A percentile compares a stretch with the other conserved stretches of the same genome.
Conservation (phyloP, 805 yeast species). For the Metschnikowia picachoensis region DNA sequence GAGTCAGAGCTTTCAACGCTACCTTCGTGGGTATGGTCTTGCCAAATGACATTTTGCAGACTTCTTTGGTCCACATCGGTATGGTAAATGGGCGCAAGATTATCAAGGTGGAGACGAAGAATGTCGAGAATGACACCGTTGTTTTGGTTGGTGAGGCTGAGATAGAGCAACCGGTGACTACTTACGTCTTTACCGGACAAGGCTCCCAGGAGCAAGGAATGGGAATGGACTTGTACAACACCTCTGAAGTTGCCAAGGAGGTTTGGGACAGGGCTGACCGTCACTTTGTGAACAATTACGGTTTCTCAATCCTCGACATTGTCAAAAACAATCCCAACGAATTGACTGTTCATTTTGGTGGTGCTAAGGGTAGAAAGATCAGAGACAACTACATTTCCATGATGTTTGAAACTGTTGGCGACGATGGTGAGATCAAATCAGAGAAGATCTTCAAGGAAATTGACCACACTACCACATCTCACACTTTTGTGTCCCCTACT, state of each 20-base stretch:
- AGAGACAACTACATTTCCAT: slow-evolving; percentile 92
- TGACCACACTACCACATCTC: slow-evolving; percentile 73
- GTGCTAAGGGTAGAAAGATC: slow-evolving; percentile 92
- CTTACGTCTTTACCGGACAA: slow-evolving; percentile 98
- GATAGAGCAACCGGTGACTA: slow-evolving; percentile 95
- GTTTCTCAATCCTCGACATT: slow-evolving; percentile 94
- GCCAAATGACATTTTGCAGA: slow-evolving; percentile 86
- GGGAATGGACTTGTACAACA: slow-evolving; percentile 98
- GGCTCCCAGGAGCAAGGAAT: slow-evolving; percentile 99
- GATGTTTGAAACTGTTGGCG: slow-evolving; percentile 95
- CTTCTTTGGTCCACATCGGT: slow-evolving; percentile 91
- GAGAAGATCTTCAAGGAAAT: slow-evolving; percentile 96
- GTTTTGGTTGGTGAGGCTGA: slow-evolving; percentile 96
- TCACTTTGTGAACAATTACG: slow-evolving; percentile 90
- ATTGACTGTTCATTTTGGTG: slow-evolving; percentile 94
- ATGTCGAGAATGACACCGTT: slow-evolving; percentile 68
- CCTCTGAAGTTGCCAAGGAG: slow-evolving; percentile 84
- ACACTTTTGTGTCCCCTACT: slow-evolving; percentile 86
- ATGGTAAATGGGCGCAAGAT: slow-evolving; percentile 99
- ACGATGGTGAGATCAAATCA: slow-evolving; percentile 75
- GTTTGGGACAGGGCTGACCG: slow-evolving; percentile 98
- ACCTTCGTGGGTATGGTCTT: slow-evolving; percentile 94
- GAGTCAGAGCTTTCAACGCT: slow-evolving; percentile 93
- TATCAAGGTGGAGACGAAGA: slow-evolving; percentile 84
- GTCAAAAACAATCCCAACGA: slow-evolving; percentile 95